Percentiles rank a stretch among this genome's conserved stretches.
Conservation (phyloP, 2,329 filamentous ascomycete species). For the Apiospora sp. region DNA sequence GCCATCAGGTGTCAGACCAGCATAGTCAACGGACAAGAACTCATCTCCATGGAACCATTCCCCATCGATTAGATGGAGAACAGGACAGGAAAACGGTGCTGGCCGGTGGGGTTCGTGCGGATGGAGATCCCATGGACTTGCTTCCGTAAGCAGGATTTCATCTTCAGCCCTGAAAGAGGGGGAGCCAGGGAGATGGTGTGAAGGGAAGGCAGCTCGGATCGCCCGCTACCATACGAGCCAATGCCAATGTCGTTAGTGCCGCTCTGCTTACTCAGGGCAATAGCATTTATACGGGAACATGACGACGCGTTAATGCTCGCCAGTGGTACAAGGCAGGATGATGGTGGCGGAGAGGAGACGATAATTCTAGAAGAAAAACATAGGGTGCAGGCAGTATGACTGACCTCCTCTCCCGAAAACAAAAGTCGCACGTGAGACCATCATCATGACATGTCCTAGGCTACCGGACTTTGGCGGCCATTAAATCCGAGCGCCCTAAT, state of each 20-base stretch:
- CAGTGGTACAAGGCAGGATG: background rate
- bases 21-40: conserved; percentile 16
- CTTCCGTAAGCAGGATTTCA: conserved; percentile 20
- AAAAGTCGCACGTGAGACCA: conserved; percentile 1
- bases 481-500: conserved; percentile 15
- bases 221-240: conserved; percentile 7
- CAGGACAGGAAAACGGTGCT: conserved; percentile 10
- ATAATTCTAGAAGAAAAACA: background rate
- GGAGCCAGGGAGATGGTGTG: conserved; percentile 6
- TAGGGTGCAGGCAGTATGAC: background rate
- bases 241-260: background rate
- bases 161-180: conserved; percentile 22
- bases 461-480: background rate
- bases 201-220: background rate
- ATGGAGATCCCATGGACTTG: conserved; percentile 11
- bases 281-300: conserved; percentile 6
- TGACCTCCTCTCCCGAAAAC: background rate
- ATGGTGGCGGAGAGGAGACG: background rate
- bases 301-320: background rate
- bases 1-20: conserved; percentile 13
- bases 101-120: conserved; percentile 1
- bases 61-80: conserved; percentile 15
- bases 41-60: conserved; percentile 19
- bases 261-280: background rate
- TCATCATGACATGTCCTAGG: background rate